These are phyloP conservation scores for Pseudopyrenochaeta lycopersici DNA, from an alignment of 2,329 filamentous ascomycete genomes.

Conservation along the genomic window DNA sequence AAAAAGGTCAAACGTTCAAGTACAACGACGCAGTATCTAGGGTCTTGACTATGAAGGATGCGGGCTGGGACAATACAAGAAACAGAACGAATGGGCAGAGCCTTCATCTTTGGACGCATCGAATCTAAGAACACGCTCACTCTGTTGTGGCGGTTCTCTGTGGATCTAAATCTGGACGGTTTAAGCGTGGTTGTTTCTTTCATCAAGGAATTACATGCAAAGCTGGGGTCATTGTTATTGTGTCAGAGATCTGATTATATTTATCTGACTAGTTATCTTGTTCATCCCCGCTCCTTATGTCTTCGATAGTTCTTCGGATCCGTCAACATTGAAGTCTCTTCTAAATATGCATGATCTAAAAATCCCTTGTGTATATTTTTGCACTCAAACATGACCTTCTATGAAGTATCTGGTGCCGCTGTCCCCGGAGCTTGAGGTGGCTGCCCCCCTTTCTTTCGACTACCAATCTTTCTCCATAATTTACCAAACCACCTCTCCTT, in stretches of 20 bases:
- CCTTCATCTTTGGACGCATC: conserved; percentile 41
- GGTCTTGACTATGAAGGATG: conserved; percentile 43
- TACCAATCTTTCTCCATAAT: conserved; percentile 37
- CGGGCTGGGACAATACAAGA: conserved; percentile 43
- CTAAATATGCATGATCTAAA: no score
- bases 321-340: not conserved
- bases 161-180: not conserved
- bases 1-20: conserved; percentile 47
- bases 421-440: not conserved
- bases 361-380: no score
- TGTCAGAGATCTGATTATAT: no score
- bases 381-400: not conserved
- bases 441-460: conserved; percentile 17
- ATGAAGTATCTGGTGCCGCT: not conserved
- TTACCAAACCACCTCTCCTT: conserved; percentile 61
- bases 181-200: not conserved
- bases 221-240: no score
- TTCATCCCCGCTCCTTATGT: no score
- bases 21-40: conserved; percentile 38
- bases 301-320: no score
- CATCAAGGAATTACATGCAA: no score
- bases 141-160: no score
- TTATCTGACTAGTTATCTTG: no score
- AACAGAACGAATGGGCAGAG: conserved; percentile 37
- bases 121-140: conserved; percentile 16